Evolutionary conservation across 306 rosid genomes (phyloP).

Genomic region (Vigna unguiculata): DNA sequence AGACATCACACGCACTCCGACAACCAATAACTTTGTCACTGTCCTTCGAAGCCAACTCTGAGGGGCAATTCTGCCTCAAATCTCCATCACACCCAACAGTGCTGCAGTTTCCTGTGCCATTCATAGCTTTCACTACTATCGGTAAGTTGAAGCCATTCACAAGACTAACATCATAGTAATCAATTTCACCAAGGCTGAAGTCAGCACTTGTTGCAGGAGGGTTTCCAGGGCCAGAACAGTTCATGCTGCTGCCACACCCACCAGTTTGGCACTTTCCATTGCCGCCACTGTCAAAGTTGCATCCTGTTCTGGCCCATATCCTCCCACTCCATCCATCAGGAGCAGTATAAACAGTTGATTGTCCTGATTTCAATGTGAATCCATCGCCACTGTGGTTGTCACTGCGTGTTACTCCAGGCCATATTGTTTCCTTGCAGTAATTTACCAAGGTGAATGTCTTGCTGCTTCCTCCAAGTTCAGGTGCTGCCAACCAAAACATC

Average conservation of each 20-base stretch:
- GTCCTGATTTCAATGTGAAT: slow-evolving; percentile 53
- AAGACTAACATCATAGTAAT: slow-evolving; percentile 70
- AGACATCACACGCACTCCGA: slow-evolving; percentile 62
- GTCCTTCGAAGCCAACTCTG: slow-evolving; percentile 51
- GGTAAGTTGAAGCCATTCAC: slow-evolving; percentile 81
- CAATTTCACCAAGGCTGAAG: slow-evolving; percentile 55
- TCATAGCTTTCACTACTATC: slow-evolving; percentile 53
- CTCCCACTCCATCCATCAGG: slow-evolving; percentile 62
- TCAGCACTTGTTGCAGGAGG: slow-evolving; percentile 66
- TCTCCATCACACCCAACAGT: slow-evolving; percentile 64
- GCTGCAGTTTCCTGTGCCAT: slow-evolving; percentile 67
- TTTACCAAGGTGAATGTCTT: slow-evolving; percentile 61
- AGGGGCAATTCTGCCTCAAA: slow-evolving; percentile 62
- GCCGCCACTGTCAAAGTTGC: slow-evolving; percentile 63
- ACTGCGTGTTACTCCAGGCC: slow-evolving; percentile 64
- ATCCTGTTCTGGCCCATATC: slow-evolving; percentile 72
- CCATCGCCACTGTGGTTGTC: slow-evolving; percentile 62
- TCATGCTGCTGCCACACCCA: slow-evolving; percentile 55
- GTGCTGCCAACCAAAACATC: slow-evolving; percentile 43
- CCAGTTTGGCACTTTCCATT: slow-evolving; percentile 69
- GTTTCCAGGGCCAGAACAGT: slow-evolving; percentile 58
- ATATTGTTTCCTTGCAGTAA: slow-evolving; percentile 65
- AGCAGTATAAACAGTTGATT: slow-evolving; percentile 54
- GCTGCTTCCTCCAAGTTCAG: slow-evolving; percentile 42
- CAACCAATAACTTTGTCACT: slow-evolving; percentile 57